A percentile compares a stretch with the other conserved stretches of the same genome.
These are phyloP conservation scores for Ascocoryne sarcoides DNA, from an alignment of 2,329 filamentous ascomycete genomes.

Conservation along the genomic window DNA sequence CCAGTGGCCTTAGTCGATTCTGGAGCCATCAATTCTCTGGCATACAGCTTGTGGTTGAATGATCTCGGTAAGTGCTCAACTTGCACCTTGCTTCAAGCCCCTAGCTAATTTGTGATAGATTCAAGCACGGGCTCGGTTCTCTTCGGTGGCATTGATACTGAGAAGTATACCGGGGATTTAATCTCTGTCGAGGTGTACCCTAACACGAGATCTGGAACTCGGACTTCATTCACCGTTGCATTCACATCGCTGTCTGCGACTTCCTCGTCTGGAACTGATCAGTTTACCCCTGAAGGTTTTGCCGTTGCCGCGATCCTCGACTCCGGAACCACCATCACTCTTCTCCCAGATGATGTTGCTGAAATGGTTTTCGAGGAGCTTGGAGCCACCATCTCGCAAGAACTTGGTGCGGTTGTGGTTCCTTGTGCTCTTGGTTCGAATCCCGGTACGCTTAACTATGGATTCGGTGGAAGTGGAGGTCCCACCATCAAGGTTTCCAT, in stretches of 20 bases:
- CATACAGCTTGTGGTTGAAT: slow-evolving; percentile 32
- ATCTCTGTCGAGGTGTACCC: slow-evolving; percentile 27
- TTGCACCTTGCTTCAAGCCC: too few species aligned
- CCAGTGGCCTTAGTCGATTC: slow-evolving; percentile 31
- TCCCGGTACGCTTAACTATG: slow-evolving; percentile 38
- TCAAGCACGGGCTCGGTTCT: slow-evolving; percentile 30
- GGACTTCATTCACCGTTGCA: slow-evolving; percentile 27
- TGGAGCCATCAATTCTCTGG: slow-evolving; percentile 35
- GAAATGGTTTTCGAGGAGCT: slow-evolving; percentile 36
- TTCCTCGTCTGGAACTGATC: slow-evolving; percentile 32
- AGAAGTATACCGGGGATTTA: slow-evolving; percentile 34
- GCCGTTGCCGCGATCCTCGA: slow-evolving; percentile 49
- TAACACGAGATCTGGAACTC: slow-evolving; percentile 2
- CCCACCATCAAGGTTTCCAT: slow-evolving; percentile 37
- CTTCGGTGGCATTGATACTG: slow-evolving; percentile 40
- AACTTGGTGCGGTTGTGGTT: slow-evolving; percentile 39
- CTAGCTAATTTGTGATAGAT: slow-evolving; percentile 17
- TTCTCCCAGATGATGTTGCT: slow-evolving; percentile 51
- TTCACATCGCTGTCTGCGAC: slow-evolving; percentile 27
- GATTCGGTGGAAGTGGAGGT: slow-evolving; percentile 37
- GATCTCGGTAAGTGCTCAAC: slow-evolving; percentile 27
- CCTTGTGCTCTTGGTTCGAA: slow-evolving; percentile 35
- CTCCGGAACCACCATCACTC: slow-evolving; percentile 58
- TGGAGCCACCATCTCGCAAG: slow-evolving; percentile 36
- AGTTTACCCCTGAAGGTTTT: slow-evolving; percentile 25